Conservation (phyloP, 371 early-diverging fungal species). For the Mortierella sp. region DNA sequence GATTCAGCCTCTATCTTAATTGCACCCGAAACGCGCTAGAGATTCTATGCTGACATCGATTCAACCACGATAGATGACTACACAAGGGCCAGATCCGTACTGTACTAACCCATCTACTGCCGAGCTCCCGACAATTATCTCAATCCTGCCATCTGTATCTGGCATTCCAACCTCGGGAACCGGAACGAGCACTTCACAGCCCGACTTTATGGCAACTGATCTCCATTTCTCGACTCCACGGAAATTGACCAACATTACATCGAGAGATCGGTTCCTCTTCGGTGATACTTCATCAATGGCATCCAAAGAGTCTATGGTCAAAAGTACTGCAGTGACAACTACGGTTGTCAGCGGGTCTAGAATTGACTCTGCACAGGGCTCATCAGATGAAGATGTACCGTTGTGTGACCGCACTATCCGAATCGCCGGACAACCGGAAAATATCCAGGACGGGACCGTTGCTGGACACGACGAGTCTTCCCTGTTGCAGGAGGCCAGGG, state of each 20-base stretch:
- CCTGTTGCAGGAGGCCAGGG: too few species aligned
- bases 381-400: neutral
- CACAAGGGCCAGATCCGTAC: constrained; percentile 64
- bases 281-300: constrained; percentile 46
- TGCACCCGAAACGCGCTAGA: too few species aligned
- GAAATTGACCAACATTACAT: constrained; percentile 14
- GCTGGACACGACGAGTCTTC: too few species aligned
- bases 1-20: too few species aligned
- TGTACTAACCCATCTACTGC: constrained; percentile 60
- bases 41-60: neutral
- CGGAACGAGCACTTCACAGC: constrained; percentile 31
- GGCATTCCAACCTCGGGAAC: constrained; percentile 47
- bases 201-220: constrained; percentile 46
- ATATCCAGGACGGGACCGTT: too few species aligned
- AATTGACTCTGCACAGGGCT: neutral
- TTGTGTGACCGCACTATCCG: neutral
- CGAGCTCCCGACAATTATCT: constrained; percentile 60
- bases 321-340: constrained; percentile 3
- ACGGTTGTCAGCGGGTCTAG: neutral
- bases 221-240: constrained; percentile 40
- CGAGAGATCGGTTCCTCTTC: constrained; percentile 42
- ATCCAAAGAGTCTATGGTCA: constrained; percentile 26
- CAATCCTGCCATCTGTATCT: constrained; percentile 59
- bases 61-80: constrained; percentile 54
- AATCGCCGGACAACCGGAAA: too few species aligned